Percentiles rank a stretch among this genome's conserved stretches.
These are phyloP conservation scores for Aureobasidium sp. DNA, from an alignment of 2,329 filamentous ascomycete genomes.

Conservation along the genomic window DNA sequence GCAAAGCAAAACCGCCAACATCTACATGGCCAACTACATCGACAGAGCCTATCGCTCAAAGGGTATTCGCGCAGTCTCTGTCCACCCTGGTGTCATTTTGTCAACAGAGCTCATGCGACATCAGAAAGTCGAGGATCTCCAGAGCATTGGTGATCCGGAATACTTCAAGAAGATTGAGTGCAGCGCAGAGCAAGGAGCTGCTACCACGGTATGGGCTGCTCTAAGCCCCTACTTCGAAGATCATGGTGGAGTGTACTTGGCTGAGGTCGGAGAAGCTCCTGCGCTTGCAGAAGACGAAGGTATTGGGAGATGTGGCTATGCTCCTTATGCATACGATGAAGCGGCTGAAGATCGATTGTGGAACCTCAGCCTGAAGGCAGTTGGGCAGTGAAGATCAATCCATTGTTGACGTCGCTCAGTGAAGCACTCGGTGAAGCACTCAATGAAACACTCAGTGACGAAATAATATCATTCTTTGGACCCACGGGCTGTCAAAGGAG, in stretches of 20 bases:
- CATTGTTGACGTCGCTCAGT: no score
- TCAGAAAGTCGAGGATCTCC: background rate
- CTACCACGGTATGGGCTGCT: constrained; percentile 43
- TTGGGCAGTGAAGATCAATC: constrained; percentile 18
- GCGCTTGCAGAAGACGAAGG: constrained; percentile 25
- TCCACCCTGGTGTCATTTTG: constrained; percentile 44
- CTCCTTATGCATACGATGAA: constrained; percentile 32
- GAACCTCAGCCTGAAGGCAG: constrained; percentile 31
- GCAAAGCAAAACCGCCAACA: constrained; percentile 47
- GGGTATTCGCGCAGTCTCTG: constrained; percentile 39
- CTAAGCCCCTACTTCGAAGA: constrained; percentile 38
- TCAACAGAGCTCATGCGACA: constrained; percentile 20
- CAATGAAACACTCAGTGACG: no score
- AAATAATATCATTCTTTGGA: no score
- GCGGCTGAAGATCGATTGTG: constrained; percentile 37
- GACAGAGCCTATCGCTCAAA: constrained; percentile 42
- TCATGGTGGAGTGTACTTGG: constrained; percentile 42
- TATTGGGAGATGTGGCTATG: constrained; percentile 27
- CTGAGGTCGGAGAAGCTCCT: constrained; percentile 34
- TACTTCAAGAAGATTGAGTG: constrained; percentile 10
- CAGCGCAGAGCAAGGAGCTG: constrained; percentile 41
- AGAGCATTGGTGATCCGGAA: background rate
- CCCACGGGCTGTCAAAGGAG: no score
- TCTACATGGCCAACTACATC: constrained; percentile 47
- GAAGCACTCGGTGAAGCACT: no score